Percentiles rank a stretch among this genome's conserved stretches.
These are phyloP conservation scores for Talaromyces funiculosus DNA, from an alignment of 2,329 filamentous ascomycete genomes.

Conservation along the genomic window DNA sequence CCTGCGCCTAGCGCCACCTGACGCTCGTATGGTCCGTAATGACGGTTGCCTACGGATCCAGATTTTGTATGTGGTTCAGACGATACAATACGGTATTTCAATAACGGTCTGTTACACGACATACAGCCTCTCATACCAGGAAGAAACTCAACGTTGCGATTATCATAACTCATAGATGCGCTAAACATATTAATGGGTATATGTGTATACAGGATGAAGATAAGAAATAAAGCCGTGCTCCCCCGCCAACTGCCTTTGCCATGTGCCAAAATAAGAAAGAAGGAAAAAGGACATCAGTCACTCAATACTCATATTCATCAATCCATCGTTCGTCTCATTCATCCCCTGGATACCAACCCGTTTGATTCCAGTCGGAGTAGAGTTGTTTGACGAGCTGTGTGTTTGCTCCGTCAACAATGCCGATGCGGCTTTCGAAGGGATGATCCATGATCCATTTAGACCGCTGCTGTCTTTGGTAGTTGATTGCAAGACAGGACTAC, in stretches of 20 bases:
- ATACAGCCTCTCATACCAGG: neutral
- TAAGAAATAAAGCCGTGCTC: neutral
- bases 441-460: slow-evolving; percentile 59
- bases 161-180: neutral
- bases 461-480: slow-evolving; percentile 60
- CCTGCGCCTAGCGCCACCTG: neutral
- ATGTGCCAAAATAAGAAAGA: neutral
- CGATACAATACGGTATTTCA: neutral
- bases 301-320: slow-evolving; percentile 97
- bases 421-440: slow-evolving; percentile 56
- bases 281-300: slow-evolving; percentile 40
- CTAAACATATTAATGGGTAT: neutral
- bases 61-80: neutral
- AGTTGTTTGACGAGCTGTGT: slow-evolving; percentile 28
- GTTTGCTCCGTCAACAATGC: slow-evolving; percentile 42
- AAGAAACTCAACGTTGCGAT: neutral
- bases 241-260: neutral
- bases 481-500: slow-evolving; percentile 74
- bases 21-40: neutral
- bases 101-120: neutral
- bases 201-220: neutral
- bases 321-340: slow-evolving; percentile 88
- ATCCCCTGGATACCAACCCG: slow-evolving; percentile 82
- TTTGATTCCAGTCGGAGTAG: slow-evolving; percentile 51
- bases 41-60: neutral